phyloP scores from a whole-genome alignment of 2,329 filamentous ascomycete genomes.

The Pyricularia pennisetigena region DNA sequence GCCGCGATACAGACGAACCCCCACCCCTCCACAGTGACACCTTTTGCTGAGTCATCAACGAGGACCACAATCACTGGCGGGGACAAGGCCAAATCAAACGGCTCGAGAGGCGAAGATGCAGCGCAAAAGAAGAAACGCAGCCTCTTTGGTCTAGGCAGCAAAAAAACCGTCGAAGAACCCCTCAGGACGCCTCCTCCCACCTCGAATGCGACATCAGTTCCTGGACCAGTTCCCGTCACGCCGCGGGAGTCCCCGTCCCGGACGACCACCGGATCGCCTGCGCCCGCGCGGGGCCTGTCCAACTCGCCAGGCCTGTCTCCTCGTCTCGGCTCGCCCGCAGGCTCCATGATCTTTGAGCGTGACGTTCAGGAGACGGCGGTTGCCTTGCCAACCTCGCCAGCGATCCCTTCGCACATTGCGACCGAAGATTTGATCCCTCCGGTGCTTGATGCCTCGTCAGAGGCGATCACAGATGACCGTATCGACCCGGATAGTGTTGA shows the following conservation, averaged over 20 bases:
- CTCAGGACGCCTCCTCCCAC: slow-evolving; percentile 22
- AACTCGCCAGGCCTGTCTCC: slow-evolving; percentile 60
- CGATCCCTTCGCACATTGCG: slow-evolving; percentile 88
- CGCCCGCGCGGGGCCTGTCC: slow-evolving; percentile 52
- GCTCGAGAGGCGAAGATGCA: slow-evolving; percentile 12
- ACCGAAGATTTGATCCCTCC: slow-evolving; percentile 92
- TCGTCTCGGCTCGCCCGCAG: slow-evolving; percentile 66
- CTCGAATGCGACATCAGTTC: slow-evolving; percentile 15
- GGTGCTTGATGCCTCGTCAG: slow-evolving; percentile 81
- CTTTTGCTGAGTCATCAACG: slow-evolving; percentile 9
- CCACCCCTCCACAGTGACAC: slow-evolving; percentile 8
- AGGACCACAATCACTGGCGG: background rate
- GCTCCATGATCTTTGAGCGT: slow-evolving; percentile 82
- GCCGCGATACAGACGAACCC: slow-evolving; percentile 8
- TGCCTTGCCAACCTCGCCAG: slow-evolving; percentile 62
- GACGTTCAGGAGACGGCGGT: slow-evolving; percentile 70
- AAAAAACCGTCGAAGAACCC: slow-evolving; percentile 34
- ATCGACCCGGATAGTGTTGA: slow-evolving; percentile 84
- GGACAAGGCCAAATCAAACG: background rate
- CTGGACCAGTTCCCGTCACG: slow-evolving; percentile 15
- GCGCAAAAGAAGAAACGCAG: slow-evolving; percentile 22
- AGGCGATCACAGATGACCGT: slow-evolving; percentile 80
- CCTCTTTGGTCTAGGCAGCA: slow-evolving; percentile 20
- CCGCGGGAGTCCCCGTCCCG: slow-evolving; percentile 22
- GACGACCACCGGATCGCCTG: slow-evolving; percentile 25